These are phyloP conservation scores for Boletus barrowsii DNA, from an alignment of 768 basidiomycete species.

Conservation along the genomic window DNA sequence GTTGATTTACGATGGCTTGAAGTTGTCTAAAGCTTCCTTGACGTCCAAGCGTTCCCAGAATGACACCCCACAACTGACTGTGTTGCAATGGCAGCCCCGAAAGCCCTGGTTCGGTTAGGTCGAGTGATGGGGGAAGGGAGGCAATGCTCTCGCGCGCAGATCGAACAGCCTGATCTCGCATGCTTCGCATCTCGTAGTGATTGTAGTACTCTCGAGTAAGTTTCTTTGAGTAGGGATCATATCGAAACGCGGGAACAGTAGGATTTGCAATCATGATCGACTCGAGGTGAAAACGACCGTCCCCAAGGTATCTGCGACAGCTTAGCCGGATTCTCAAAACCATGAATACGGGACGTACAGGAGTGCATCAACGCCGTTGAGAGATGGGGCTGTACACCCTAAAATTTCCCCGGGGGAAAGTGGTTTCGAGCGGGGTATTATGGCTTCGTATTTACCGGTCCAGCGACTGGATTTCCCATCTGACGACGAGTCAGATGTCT, in stretches of 20 bases:
- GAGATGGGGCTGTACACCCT: slow-evolving; percentile 90
- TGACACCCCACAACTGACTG: slow-evolving; percentile 72
- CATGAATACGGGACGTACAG: slow-evolving; percentile 51
- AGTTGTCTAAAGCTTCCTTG: slow-evolving; percentile 93
- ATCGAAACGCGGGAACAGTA: slow-evolving; percentile 88
- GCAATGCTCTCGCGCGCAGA: slow-evolving; percentile 65
- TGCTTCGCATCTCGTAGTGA: slow-evolving; percentile 79
- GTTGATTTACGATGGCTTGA: slow-evolving; percentile 75
- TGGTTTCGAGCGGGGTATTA: slow-evolving; percentile 85
- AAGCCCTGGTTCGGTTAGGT: slow-evolving; percentile 3
- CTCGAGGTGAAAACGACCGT: slow-evolving; percentile 97
- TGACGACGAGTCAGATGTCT: not conserved
- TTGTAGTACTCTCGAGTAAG: slow-evolving; percentile 90
- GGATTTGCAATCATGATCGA: slow-evolving; percentile 99
- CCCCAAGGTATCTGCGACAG: slow-evolving; percentile 82
- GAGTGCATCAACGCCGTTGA: slow-evolving; percentile 82
- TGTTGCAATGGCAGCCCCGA: slow-evolving; percentile 23
- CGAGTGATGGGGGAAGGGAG: slow-evolving; percentile 15
- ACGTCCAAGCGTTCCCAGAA: slow-evolving; percentile 90
- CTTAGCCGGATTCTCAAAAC: slow-evolving; percentile 1
- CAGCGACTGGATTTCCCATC: slow-evolving; percentile 32
- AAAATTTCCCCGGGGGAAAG: slow-evolving; percentile 95
- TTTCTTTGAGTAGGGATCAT: slow-evolving; percentile 98
- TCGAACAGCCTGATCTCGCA: slow-evolving; percentile 73
- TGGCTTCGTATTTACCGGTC: slow-evolving; percentile 67